A percentile compares a stretch with the other conserved stretches of the same genome.
Evolutionary conservation across 257 asterid genomes (phyloP).

Genomic region (Coffea eugenioides): DNA sequence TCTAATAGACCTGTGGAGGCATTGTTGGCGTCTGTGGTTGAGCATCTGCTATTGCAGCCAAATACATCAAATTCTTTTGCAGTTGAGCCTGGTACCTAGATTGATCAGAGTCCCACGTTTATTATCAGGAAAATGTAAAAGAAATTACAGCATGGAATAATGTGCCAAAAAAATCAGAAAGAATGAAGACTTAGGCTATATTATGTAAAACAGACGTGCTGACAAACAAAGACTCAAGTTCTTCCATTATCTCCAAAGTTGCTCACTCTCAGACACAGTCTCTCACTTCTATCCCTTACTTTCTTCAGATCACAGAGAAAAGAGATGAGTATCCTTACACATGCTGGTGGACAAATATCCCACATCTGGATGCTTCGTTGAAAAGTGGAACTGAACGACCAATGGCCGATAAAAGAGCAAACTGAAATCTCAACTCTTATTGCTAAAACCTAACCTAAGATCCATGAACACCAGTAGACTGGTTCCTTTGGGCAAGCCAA

Average conservation of each 20-base stretch:
- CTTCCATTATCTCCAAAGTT: not conserved
- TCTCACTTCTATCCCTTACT: not conserved
- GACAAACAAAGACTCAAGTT: not conserved
- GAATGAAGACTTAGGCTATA: not conserved
- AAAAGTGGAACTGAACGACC: not conserved
- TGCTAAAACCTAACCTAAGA: not conserved
- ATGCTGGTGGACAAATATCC: not conserved
- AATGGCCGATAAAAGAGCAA: not conserved
- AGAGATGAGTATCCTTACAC: not conserved
- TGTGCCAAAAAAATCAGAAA: not conserved
- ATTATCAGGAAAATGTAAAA: not conserved
- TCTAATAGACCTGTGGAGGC: conserved; percentile 58
- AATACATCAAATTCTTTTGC: conserved; percentile 90
- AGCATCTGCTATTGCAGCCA: conserved; percentile 96
- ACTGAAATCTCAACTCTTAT: not conserved
- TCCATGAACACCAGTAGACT: not conserved
- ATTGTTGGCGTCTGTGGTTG: conserved; percentile 79
- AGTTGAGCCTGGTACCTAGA: conserved; percentile 87
- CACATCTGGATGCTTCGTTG: not conserved
- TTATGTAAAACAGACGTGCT: not conserved
- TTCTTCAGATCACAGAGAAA: not conserved
- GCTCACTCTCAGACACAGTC: not conserved
- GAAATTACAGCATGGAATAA: not conserved
- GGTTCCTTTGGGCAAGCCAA: not conserved
- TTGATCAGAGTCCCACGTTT: conserved; percentile 17